Evolutionary conservation across 1,284 basidiomycete genomes (phyloP).

Genomic region (Rhodotorula glutinis): DNA sequence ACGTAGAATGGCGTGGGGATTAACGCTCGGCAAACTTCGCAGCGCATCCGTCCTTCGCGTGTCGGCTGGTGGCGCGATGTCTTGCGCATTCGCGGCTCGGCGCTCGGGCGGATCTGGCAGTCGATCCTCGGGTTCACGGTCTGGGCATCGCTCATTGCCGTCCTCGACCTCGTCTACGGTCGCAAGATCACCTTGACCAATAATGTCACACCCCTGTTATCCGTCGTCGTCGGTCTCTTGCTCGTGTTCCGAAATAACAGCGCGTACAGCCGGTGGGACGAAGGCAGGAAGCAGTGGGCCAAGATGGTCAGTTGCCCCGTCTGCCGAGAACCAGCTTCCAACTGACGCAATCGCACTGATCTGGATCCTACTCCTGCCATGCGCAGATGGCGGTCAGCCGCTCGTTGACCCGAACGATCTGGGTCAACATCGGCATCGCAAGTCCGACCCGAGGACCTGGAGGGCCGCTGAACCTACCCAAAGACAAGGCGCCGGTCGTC

Average conservation of each 20-base stretch:
- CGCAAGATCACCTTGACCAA: constrained; percentile 35
- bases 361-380: too few relatives aligned
- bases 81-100: constrained; percentile 25
- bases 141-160: constrained; percentile 41
- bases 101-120: constrained; percentile 38
- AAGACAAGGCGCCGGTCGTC: constrained; percentile 9
- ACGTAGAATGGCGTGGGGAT: too few relatives aligned
- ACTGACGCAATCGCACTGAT: neutral
- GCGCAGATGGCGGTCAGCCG: constrained; percentile 34
- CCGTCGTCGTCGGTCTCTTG: constrained; percentile 45
- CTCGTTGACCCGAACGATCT: constrained; percentile 39
- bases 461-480: neutral
- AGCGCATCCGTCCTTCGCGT: constrained; percentile 25
- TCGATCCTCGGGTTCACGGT: constrained; percentile 40
- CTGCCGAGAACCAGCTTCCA: too few relatives aligned
- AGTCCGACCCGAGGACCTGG: constrained; percentile 11
- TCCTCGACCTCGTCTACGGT: constrained; percentile 35
- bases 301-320: constrained; percentile 27
- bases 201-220: constrained; percentile 40
- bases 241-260: constrained; percentile 42
- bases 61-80: constrained; percentile 38
- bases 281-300: constrained; percentile 41
- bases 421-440: constrained; percentile 42
- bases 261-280: constrained; percentile 43
- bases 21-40: too few relatives aligned